Evolutionary conservation across 164 flowering plant genomes (phyloP).

Genomic region (Brasenia schreberi): DNA sequence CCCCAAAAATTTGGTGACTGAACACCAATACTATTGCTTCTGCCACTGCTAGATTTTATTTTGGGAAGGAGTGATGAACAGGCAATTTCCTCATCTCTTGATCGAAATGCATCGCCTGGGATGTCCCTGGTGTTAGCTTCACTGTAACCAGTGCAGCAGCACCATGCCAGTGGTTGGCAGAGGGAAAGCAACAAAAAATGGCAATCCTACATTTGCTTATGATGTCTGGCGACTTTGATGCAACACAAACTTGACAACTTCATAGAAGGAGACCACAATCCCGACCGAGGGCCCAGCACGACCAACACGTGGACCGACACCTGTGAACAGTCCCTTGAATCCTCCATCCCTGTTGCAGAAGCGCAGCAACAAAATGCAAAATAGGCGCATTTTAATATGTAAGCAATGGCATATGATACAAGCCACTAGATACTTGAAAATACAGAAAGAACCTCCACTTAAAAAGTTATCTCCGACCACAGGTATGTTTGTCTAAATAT

Average conservation of each 20-base stretch:
- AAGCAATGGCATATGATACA: not conserved
- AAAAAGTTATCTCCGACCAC: too few species aligned
- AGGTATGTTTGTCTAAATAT: too few species aligned
- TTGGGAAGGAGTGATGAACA: too few species aligned
- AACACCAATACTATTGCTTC: too few species aligned
- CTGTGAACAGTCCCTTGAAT: constrained; percentile 69
- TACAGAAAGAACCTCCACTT: too few species aligned
- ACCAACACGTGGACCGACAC: constrained; percentile 84
- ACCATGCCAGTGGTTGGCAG: not conserved
- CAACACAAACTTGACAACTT: constrained; percentile 63
- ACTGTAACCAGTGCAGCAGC: not conserved
- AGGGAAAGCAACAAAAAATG: not conserved
- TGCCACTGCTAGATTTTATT: too few species aligned
- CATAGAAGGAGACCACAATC: constrained; percentile 88
- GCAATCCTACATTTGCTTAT: not conserved
- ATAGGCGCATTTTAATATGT: not conserved
- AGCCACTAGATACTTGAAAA: too few species aligned
- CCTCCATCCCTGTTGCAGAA: constrained; percentile 54
- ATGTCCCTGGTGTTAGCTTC: too few species aligned
- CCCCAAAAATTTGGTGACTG: too few species aligned
- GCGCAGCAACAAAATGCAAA: not conserved
- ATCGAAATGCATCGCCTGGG: too few species aligned
- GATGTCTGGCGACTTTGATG: constrained; percentile 18
- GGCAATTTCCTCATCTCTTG: too few species aligned
- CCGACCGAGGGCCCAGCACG: constrained; percentile 99